phyloP scores from a whole-genome alignment of 2,329 filamentous ascomycete species.

The Trichoderma sp. region DNA sequence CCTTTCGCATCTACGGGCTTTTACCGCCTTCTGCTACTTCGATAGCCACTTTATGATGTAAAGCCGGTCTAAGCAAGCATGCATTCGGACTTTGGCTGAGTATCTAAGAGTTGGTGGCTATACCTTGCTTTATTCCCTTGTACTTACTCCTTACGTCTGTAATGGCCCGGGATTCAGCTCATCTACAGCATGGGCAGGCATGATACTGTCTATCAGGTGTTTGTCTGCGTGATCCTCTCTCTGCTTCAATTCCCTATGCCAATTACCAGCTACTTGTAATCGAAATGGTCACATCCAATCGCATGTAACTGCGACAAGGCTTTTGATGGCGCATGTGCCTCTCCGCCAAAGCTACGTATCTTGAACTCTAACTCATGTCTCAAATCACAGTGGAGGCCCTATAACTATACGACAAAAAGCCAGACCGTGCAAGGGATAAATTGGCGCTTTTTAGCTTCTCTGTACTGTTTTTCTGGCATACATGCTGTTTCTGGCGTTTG shows the following conservation, averaged over 20 bases:
- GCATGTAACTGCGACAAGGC: background rate
- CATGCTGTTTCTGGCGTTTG: background rate
- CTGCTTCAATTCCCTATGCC: background rate
- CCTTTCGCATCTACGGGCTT: background rate
- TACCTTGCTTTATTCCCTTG: background rate
- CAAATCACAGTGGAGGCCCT: background rate
- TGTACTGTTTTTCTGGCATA: background rate
- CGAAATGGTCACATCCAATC: too few relatives aligned
- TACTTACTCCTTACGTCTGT: background rate
- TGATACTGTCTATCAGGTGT: background rate
- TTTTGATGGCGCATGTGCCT: background rate
- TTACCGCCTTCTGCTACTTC: background rate
- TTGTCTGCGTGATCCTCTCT: background rate
- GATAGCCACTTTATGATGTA: background rate
- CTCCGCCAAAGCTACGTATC: background rate
- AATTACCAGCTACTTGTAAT: background rate
- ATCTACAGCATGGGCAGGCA: too few relatives aligned
- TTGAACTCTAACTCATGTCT: conserved; percentile 1
- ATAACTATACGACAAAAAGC: background rate
- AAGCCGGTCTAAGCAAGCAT: background rate
- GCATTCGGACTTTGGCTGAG: background rate
- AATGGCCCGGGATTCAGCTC: background rate
- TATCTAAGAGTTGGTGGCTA: background rate
- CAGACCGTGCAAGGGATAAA: background rate
- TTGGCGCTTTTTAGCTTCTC: background rate